Conservation (phyloP, 805 yeast species). For the Candida lessepsii region DNA sequence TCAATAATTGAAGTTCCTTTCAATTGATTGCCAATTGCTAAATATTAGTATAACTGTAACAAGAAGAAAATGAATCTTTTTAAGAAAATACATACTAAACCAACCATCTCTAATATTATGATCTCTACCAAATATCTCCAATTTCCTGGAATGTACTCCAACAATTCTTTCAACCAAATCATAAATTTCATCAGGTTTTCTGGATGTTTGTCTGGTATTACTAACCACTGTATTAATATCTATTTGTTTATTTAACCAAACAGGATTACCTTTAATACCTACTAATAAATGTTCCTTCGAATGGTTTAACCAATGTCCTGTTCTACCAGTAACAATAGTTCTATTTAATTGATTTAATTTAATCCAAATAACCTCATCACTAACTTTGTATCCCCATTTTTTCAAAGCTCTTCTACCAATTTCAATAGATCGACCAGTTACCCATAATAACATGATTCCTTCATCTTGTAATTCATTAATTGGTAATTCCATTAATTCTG, state of each 20-base stretch:
- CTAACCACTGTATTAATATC: constrained; percentile 81
- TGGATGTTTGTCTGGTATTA: constrained; percentile 79
- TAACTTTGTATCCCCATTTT: constrained; percentile 79
- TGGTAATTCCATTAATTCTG: constrained; percentile 66
- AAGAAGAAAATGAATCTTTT: too few relatives aligned
- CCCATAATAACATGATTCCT: constrained; percentile 87
- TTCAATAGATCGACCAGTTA: constrained; percentile 91
- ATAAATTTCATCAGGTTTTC: constrained; percentile 89
- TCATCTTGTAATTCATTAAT: constrained; percentile 73
- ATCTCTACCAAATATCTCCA: constrained; percentile 87
- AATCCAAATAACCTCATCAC: constrained; percentile 86
- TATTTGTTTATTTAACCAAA: constrained; percentile 62
- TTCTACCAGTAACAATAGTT: constrained; percentile 91
- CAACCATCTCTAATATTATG: constrained; percentile 88
- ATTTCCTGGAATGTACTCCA: constrained; percentile 71
- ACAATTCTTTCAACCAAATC: constrained; percentile 82
- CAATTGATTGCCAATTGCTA: constrained; percentile 73
- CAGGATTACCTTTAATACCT: constrained; percentile 78
- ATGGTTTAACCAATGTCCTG: constrained; percentile 97
- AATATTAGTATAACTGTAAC: constrained; percentile 10
- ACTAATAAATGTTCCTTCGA: constrained; percentile 88
- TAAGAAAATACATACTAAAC: constrained; percentile 46
- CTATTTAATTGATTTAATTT: constrained; percentile 84
- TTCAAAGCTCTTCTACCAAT: constrained; percentile 73
- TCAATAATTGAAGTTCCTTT: constrained; percentile 59